Percentiles rank a stretch among this genome's conserved stretches.
Evolutionary conservation across 2,329 filamentous ascomycete genomes (phyloP).

Genomic region (Neonectria coccinea): DNA sequence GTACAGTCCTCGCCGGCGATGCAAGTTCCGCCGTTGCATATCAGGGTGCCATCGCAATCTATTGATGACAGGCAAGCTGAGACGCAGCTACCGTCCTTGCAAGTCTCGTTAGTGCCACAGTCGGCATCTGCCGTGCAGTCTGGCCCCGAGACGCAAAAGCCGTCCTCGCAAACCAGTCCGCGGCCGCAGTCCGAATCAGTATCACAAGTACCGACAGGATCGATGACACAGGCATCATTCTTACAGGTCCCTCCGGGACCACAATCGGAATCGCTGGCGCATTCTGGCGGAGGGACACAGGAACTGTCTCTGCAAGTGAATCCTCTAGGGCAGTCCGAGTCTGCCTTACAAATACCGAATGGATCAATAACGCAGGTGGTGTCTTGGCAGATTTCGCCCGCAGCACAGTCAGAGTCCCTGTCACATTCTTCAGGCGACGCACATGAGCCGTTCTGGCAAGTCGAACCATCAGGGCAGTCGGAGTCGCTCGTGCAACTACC

Average conservation of each 20-base stretch:
- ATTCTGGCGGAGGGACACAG: neutral
- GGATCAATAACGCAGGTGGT: neutral
- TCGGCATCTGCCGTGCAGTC: slow-evolving; percentile 1
- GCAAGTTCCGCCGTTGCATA: neutral
- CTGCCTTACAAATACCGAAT: neutral
- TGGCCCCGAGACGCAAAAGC: neutral
- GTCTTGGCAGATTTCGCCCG: neutral
- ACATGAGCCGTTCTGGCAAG: neutral
- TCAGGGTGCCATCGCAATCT: neutral
- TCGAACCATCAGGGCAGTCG: neutral
- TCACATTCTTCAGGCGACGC: neutral
- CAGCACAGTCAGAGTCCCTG: neutral
- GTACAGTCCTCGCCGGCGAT: neutral
- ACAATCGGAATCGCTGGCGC: neutral
- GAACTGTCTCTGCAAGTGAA: neutral
- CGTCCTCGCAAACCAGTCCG: neutral
- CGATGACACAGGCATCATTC: neutral
- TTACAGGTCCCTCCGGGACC: neutral
- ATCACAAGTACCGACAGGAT: neutral
- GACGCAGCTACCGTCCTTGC: neutral
- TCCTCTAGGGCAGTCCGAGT: neutral
- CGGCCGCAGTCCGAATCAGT: neutral
- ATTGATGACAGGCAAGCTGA: neutral
- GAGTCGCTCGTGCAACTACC: neutral
- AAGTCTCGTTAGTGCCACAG: neutral